Percentiles rank a stretch among this genome's conserved stretches.
These are phyloP conservation scores for Scenedesmus sp. DNA, from an alignment of 163 green algal species.

Conservation along the genomic window DNA sequence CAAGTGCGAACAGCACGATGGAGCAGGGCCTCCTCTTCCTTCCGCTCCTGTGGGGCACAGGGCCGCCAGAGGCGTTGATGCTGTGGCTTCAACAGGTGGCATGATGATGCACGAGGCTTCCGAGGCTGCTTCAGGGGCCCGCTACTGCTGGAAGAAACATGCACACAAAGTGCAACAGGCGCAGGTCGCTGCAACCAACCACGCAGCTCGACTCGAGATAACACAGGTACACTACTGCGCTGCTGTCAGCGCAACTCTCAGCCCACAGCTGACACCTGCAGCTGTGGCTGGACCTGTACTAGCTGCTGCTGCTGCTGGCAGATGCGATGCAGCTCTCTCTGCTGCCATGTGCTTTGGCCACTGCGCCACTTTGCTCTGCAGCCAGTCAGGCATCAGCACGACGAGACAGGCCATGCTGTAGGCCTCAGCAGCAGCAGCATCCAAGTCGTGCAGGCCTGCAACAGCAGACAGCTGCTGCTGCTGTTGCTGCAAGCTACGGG, in stretches of 20 bases:
- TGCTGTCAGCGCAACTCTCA: not conserved
- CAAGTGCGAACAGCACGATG: no score
- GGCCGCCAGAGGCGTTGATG: no score
- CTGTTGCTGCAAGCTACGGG: not conserved
- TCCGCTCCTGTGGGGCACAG: no score
- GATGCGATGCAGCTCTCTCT: not conserved
- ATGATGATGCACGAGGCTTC: no score
- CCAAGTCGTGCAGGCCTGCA: not conserved
- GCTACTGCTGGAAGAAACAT: no score
- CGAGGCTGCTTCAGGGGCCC: no score
- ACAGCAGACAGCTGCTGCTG: not conserved
- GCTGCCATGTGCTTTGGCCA: constrained; percentile 40
- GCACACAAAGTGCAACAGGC: no score
- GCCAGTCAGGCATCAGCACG: constrained; percentile 44
- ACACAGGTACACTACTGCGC: not conserved
- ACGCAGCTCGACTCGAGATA: no score
- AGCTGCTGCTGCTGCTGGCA: not conserved
- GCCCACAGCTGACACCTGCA: not conserved
- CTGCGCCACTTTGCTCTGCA: constrained; percentile 14
- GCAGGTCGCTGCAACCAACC: no score
- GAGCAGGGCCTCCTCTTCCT: no score
- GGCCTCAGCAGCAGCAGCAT: constrained; percentile 22
- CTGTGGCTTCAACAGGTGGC: no score
- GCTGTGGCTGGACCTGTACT: not conserved
- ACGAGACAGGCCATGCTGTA: constrained; percentile 42